Percentiles rank a stretch among this genome's conserved stretches.
Evolutionary conservation across 192 early-diverging fungal genomes (phyloP).

Genomic region (Dimargaris cristalligena): DNA sequence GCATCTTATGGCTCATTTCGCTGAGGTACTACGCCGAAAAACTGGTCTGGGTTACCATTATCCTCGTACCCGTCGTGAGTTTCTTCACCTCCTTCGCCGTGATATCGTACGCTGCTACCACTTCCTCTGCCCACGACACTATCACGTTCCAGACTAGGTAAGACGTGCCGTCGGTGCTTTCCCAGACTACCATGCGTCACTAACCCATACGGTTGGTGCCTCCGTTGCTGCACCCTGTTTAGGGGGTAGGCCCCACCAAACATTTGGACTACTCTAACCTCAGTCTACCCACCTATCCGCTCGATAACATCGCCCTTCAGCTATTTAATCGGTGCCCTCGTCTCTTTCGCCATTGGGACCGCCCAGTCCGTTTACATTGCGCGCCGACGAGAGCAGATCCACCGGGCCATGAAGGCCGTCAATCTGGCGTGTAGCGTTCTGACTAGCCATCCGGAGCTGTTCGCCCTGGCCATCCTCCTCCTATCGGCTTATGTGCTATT

Average conservation of each 20-base stretch:
- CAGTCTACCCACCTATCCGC: too few relatives aligned
- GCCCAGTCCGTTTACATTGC: background rate
- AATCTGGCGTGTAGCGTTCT: background rate
- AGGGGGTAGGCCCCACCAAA: too few relatives aligned
- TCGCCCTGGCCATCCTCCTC: constrained; percentile 7
- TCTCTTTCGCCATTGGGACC: constrained; percentile 1
- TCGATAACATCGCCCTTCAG: too few relatives aligned
- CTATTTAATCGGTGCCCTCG: background rate
- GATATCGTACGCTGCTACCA: background rate
- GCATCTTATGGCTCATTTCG: background rate
- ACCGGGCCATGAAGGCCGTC: background rate
- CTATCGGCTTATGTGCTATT: constrained; percentile 6
- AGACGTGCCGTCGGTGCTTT: too few relatives aligned
- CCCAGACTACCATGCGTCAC: too few relatives aligned
- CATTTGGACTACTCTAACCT: too few relatives aligned
- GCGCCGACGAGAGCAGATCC: background rate
- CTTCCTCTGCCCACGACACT: background rate
- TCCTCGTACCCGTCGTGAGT: constrained; percentile 4
- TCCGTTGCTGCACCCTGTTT: too few relatives aligned
- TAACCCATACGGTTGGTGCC: too few relatives aligned
- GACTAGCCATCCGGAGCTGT: background rate
- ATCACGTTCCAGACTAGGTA: background rate
- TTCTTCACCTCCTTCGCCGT: background rate
- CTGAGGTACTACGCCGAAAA: background rate
- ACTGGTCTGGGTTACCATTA: constrained; percentile 4